Percentiles rank a stretch among this genome's conserved stretches.
Conservation (phyloP, 345 rosid genomes). For the Raphanus raphanistrum region DNA sequence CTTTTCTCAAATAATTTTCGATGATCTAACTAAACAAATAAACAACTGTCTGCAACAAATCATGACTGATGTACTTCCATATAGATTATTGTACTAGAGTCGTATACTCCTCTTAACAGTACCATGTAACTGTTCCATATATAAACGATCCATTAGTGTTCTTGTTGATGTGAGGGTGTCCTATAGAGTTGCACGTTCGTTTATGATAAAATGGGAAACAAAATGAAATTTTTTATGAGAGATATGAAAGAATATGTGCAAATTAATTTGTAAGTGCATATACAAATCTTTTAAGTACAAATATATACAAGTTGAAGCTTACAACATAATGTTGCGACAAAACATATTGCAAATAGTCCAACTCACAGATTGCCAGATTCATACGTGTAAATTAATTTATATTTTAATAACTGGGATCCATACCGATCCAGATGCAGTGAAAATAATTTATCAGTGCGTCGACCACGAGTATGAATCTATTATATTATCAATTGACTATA, state of each 20-base stretch:
- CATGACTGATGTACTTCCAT: not conserved
- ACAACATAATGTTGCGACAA: not conserved
- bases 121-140: not conserved
- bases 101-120: not conserved
- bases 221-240: not conserved
- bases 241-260: not conserved
- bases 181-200: not conserved
- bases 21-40: slow-evolving; percentile 15
- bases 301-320: not conserved
- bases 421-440: not conserved
- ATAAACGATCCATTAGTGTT: not conserved
- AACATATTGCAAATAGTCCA: not conserved
- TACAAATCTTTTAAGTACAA: not conserved
- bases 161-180: not conserved
- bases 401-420: not conserved
- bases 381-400: not conserved
- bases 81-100: not conserved
- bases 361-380: not conserved
- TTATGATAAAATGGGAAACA: not conserved
- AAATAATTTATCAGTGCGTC: not conserved
- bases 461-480: not conserved
- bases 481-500: too few species aligned
- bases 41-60: not conserved
- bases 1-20: not conserved
- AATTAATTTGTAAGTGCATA: not conserved